These are phyloP conservation scores for Pseudocercospora fijiensis DNA, from an alignment of 2,329 filamentous ascomycete species.

Conservation along the genomic window DNA sequence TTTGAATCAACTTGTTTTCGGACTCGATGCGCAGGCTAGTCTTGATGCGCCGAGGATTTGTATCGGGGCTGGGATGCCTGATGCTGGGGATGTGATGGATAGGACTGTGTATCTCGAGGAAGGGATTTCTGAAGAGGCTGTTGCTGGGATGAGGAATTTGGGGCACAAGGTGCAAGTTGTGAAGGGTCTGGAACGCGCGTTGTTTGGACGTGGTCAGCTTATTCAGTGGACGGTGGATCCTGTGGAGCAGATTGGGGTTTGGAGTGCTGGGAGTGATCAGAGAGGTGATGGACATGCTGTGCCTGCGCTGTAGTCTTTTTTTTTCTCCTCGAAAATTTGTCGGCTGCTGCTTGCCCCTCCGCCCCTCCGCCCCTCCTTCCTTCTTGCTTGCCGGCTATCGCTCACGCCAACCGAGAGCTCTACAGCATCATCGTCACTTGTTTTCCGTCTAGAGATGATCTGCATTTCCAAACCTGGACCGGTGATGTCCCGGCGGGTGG, in stretches of 20 bases:
- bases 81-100: constrained; percentile 58
- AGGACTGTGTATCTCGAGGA: constrained; percentile 77
- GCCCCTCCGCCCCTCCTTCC: background rate
- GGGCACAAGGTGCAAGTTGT: constrained; percentile 74
- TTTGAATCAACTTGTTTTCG: constrained; percentile 82
- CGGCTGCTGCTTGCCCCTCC: background rate
- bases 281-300: constrained; percentile 78
- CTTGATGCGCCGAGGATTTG: constrained; percentile 90
- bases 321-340: background rate
- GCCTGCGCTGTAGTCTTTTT: constrained; percentile 33
- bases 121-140: constrained; percentile 67
- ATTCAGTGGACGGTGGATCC: constrained; percentile 72
- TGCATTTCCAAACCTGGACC: background rate
- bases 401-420: background rate
- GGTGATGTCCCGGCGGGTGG: background rate
- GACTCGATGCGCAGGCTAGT: constrained; percentile 78
- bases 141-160: constrained; percentile 64
- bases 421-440: background rate
- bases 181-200: constrained; percentile 60
- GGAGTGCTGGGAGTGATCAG: constrained; percentile 85
- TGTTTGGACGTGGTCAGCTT: constrained; percentile 86
- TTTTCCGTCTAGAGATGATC: background rate
- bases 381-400: background rate
- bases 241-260: constrained; percentile 66
- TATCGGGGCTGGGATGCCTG: constrained; percentile 71